A percentile compares a stretch with the other conserved stretches of the same genome.
Conservation (phyloP, 1,284 basidiomycete genomes). For the Athelia sp. region DNA sequence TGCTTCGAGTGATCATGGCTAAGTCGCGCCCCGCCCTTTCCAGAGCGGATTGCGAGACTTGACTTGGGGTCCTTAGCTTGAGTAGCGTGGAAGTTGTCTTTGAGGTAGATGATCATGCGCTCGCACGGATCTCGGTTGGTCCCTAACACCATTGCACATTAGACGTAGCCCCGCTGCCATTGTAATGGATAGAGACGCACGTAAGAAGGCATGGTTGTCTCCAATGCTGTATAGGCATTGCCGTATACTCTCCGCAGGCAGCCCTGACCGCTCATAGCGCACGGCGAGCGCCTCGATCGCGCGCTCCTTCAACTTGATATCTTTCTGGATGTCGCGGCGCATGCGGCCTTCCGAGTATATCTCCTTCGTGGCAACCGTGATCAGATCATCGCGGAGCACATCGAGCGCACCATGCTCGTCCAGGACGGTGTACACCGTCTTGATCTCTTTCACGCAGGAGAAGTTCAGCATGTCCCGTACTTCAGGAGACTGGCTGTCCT, state of each 20-base stretch:
- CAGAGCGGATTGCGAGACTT: slow-evolving; percentile 72
- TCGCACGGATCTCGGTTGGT: slow-evolving; percentile 81
- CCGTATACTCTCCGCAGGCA: slow-evolving; percentile 58
- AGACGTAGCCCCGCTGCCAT: neutral
- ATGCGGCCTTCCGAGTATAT: slow-evolving; percentile 68
- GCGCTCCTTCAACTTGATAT: slow-evolving; percentile 76
- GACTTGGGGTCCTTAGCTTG: slow-evolving; percentile 54
- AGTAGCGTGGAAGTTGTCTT: slow-evolving; percentile 69
- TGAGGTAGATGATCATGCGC: slow-evolving; percentile 69
- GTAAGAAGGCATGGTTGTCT: slow-evolving; percentile 80
- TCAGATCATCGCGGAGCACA: slow-evolving; percentile 67
- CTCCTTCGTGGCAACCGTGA: slow-evolving; percentile 71
- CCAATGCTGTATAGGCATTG: slow-evolving; percentile 81
- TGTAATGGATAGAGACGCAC: slow-evolving; percentile 28
- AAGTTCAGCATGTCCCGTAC: slow-evolving; percentile 73
- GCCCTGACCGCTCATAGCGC: slow-evolving; percentile 51
- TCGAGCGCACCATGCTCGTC: slow-evolving; percentile 58
- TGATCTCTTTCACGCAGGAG: slow-evolving; percentile 68
- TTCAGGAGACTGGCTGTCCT: slow-evolving; percentile 77
- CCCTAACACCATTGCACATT: neutral
- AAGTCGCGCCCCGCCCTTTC: slow-evolving; percentile 68
- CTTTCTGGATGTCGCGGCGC: slow-evolving; percentile 69
- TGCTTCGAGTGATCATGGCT: slow-evolving; percentile 80
- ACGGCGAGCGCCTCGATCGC: slow-evolving; percentile 68
- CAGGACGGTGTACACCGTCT: slow-evolving; percentile 62